These are phyloP conservation scores for Populus hybrid DNA, from an alignment of 441 rosid species.

Conservation along the genomic window DNA sequence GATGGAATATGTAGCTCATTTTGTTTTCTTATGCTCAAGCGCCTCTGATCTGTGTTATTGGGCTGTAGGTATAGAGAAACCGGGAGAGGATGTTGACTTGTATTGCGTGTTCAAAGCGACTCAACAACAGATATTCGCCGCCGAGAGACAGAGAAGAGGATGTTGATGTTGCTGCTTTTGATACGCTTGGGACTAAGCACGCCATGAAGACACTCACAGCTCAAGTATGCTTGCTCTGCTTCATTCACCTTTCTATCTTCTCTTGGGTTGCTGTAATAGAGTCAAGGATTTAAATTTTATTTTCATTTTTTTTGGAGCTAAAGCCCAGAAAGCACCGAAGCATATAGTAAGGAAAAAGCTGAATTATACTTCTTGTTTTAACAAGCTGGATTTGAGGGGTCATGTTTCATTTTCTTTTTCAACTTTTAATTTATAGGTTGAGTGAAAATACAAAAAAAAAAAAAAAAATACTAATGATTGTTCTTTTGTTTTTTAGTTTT, in stretches of 20 bases:
- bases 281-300: conserved; percentile 5
- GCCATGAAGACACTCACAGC: conserved; percentile 64
- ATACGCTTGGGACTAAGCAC: conserved; percentile 68
- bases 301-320: neutral
- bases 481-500: conserved; percentile 13
- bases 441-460: neutral
- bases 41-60: conserved; percentile 18
- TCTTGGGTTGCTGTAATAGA: conserved; percentile 14
- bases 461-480: neutral
- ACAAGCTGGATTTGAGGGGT: neutral
- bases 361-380: neutral
- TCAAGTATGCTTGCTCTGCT: conserved; percentile 41
- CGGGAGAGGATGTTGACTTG: conserved; percentile 62
- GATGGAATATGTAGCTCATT: neutral
- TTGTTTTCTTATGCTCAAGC: conserved; percentile 26
- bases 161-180: conserved; percentile 39
- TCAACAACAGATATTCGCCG: conserved; percentile 49
- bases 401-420: neutral
- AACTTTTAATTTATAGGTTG: neutral
- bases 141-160: conserved; percentile 27
- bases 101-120: conserved; percentile 72
- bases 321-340: conserved; percentile 7
- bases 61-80: conserved; percentile 9
- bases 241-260: neutral
- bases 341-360: neutral